Percentiles rank a stretch among this genome's conserved stretches.
phyloP scores from a whole-genome alignment of 768 basidiomycete species.

The Mycena belliarum region DNA sequence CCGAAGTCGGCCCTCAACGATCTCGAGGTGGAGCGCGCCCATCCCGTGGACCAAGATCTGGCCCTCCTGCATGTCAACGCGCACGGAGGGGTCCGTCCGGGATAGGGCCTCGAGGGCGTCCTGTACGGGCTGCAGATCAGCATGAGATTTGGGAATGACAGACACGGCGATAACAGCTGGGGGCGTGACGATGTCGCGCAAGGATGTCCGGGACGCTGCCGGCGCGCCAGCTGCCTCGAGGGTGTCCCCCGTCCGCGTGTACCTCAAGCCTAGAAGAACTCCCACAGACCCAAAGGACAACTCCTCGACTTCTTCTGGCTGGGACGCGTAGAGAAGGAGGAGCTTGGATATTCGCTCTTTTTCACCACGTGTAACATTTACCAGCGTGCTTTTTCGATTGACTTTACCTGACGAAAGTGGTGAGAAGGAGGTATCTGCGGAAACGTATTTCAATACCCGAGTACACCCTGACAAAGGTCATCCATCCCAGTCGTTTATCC shows the following conservation, averaged over 20 bases:
- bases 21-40: constrained; percentile 86
- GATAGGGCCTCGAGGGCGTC: constrained; percentile 68
- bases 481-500: constrained; percentile 84
- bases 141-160: constrained; percentile 76
- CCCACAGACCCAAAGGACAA: constrained; percentile 84
- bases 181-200: constrained; percentile 72
- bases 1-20: constrained; percentile 75
- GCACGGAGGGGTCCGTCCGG: constrained; percentile 90
- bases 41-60: constrained; percentile 84
- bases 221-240: constrained; percentile 56
- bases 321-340: constrained; percentile 75
- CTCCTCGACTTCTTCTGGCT: constrained; percentile 73
- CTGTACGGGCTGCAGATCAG: constrained; percentile 77
- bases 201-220: constrained; percentile 38
- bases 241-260: constrained; percentile 88
- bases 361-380: constrained; percentile 68
- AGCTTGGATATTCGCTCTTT: constrained; percentile 77
- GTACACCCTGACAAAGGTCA: constrained; percentile 90
- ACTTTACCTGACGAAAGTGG: constrained; percentile 55
- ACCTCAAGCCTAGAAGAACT: constrained; percentile 78
- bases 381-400: constrained; percentile 56
- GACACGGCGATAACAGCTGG: constrained; percentile 86
- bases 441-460: constrained; percentile 58
- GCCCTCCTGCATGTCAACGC: constrained; percentile 78
- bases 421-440: constrained; percentile 2